Evolutionary conservation across 495 filamentous ascomycete species (phyloP), one percentile per base, ranked within the genome.

Genomic region (Daldinia grandis): DNA sequence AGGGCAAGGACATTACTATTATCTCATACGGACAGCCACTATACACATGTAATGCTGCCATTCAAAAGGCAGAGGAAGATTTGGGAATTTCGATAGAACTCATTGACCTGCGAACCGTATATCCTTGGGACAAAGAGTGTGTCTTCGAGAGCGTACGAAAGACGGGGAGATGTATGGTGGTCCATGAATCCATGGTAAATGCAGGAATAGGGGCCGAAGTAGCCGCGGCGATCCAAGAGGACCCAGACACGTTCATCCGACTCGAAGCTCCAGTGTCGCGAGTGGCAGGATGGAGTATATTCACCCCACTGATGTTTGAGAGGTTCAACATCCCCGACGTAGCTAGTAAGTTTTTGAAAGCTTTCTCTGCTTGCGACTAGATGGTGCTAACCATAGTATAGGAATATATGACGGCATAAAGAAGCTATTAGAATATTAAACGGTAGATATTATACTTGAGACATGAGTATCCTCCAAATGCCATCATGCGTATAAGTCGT

Each of bases 111-210:
- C 84, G 95, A 42, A 97, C 95, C 0, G 85, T 99, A 37, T 97
- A 97, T 77, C 95, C 95, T 0, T 99, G 95, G 95, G 95, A 99
- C 79, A 90, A 93, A 74, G 84, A 91, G 73, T 91, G 90, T 0
- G 87, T 99, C 2, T 78, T 96, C 51, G 83, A 90, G 35, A 97
- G 94, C 70, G 95, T 98, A 6, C 84, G 84, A 71, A 98, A 95
- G 81, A 99, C 95, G 8, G 94, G 95, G 0, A 80, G 94, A 57
- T 95, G 93, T 33, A 85, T 99, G 31, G 90, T 99, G 1, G 95
- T 98, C 8, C 95, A 99, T 78, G 95, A 99, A 79, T 91, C 93
- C 61, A 97, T 97, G 92, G 83, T 96, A 58, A 98, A 97, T 78
- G 94, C 93, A 14, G 96, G 95, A 12, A 87, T 98, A 24, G 95